Conservation (phyloP, 2,329 filamentous ascomycete species). For the Aspergillus pseudonomiae region DNA sequence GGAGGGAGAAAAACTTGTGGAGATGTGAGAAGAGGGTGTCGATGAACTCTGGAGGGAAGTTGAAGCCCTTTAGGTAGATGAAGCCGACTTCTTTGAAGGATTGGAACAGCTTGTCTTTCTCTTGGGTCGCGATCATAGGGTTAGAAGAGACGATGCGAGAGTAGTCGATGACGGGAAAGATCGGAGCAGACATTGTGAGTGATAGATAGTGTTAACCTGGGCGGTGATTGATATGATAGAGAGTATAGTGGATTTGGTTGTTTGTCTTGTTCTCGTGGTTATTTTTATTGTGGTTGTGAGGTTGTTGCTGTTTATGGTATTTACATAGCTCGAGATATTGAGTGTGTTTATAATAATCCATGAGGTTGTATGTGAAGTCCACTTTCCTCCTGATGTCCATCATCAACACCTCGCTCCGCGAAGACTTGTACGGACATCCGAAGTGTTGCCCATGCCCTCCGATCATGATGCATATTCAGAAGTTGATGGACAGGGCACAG, state of each 20-base stretch:
- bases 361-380: neutral
- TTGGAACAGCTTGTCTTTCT: conserved; percentile 9
- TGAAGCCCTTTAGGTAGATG: conserved; percentile 11
- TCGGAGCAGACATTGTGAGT: neutral
- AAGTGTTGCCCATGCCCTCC: neutral
- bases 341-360: neutral
- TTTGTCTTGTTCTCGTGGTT: neutral
- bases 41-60: conserved; percentile 4
- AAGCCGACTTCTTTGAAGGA: conserved; percentile 11
- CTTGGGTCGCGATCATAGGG: neutral
- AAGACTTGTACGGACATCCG: neutral
- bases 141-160: neutral
- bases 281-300: neutral
- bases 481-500: neutral
- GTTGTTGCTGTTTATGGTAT: neutral
- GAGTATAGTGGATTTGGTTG: neutral
- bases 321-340: neutral
- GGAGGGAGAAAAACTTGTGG: conserved; percentile 5
- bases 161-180: neutral
- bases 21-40: conserved; percentile 9
- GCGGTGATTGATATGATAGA: neutral
- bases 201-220: neutral
- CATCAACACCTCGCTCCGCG: neutral
- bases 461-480: neutral
- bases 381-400: neutral